These are phyloP conservation scores for Meyerozyma carpophila DNA, from an alignment of 1,139 yeast genomes.

Conservation along the genomic window DNA sequence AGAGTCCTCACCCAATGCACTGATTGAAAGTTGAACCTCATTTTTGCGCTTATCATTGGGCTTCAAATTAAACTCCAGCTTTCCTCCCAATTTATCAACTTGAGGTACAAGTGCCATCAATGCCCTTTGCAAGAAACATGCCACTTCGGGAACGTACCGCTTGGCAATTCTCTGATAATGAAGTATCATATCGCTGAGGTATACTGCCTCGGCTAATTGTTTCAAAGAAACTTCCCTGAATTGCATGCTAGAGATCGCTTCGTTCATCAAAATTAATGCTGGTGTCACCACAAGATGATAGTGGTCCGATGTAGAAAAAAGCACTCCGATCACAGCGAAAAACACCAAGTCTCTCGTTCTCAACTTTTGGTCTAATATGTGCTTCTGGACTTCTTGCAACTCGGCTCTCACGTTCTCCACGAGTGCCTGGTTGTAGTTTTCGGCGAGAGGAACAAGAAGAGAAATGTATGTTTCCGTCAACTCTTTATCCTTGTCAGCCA, in stretches of 20 bases:
- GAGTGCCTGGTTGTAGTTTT: constrained; percentile 58
- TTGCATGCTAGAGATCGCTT: constrained; percentile 41
- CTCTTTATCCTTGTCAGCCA: constrained; percentile 29
- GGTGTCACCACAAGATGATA: constrained; percentile 91
- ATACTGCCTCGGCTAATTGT: constrained; percentile 45
- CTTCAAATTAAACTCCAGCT: not conserved
- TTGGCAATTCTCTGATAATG: constrained; percentile 77
- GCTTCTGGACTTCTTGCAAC: constrained; percentile 41
- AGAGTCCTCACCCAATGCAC: constrained; percentile 5
- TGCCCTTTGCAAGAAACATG: constrained; percentile 52
- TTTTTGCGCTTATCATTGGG: not conserved
- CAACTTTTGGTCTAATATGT: constrained; percentile 31
- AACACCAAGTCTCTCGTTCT: constrained; percentile 55
- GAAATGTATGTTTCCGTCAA: constrained; percentile 40
- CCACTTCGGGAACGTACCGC: constrained; percentile 77
- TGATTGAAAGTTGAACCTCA: not conserved
- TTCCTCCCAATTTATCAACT: constrained; percentile 16
- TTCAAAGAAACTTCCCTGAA: constrained; percentile 41
- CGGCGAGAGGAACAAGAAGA: constrained; percentile 56
- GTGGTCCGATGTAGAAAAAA: constrained; percentile 93
- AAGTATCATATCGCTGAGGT: constrained; percentile 57
- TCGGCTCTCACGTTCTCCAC: constrained; percentile 40
- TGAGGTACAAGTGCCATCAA: constrained; percentile 44
- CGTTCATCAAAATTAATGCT: constrained; percentile 65
- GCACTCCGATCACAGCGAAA: constrained; percentile 63